phyloP scores from a whole-genome alignment of 2,329 filamentous ascomycete species.

The Nannizzia gypsea region DNA sequence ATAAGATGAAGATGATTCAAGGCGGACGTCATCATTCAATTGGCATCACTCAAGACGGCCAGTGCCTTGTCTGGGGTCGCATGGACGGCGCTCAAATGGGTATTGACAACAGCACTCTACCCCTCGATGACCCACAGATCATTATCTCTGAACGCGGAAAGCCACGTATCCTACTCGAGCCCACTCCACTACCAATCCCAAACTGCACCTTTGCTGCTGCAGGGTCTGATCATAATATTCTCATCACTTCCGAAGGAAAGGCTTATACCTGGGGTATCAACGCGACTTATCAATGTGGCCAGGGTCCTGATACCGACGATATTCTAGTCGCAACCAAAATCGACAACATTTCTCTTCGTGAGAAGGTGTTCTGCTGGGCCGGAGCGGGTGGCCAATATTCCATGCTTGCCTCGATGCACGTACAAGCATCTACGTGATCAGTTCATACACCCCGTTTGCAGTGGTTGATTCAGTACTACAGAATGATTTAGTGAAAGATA shows the following conservation, averaged over 20 bases:
- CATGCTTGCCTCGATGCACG: not conserved
- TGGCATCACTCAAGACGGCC: not conserved
- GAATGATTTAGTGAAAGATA: too few species aligned
- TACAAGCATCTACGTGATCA: not conserved
- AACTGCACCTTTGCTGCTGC: not conserved
- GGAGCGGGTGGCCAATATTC: not conserved
- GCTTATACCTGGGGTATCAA: not conserved
- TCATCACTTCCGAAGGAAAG: not conserved
- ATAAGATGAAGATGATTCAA: not conserved
- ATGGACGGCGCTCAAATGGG: not conserved
- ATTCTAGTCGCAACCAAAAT: not conserved
- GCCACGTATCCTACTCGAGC: not conserved
- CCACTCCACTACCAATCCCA: not conserved
- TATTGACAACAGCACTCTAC: not conserved
- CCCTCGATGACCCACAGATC: not conserved
- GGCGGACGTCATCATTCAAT: not conserved
- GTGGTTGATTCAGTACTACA: too few species aligned
- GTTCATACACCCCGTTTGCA: too few species aligned
- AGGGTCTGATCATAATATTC: not conserved
- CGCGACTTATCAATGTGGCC: not conserved
- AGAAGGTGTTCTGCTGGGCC: not conserved
- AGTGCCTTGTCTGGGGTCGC: not conserved
- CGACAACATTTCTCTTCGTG: not conserved
- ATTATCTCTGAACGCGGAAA: not conserved
- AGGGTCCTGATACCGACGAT: not conserved